These are phyloP conservation scores for Moricandia arvensis DNA, from an alignment of 345 rosid species.

Conservation along the genomic window DNA sequence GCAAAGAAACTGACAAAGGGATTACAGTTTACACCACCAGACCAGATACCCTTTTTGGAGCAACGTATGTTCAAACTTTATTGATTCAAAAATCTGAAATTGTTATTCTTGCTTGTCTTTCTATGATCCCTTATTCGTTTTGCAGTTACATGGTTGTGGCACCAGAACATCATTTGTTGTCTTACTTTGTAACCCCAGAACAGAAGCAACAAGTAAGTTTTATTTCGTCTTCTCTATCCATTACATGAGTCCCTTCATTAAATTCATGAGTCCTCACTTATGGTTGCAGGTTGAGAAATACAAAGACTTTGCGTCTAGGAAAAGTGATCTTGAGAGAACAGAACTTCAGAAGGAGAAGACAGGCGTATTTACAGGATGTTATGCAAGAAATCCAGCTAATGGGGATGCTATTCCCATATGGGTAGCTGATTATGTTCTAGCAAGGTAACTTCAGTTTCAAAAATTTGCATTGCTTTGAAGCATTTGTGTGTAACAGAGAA, in stretches of 20 bases:
- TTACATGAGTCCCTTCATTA: neutral
- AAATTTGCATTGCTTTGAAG: neutral
- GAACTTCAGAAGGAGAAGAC: conserved; percentile 96
- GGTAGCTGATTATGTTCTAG: conserved; percentile 93
- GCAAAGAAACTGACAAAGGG: conserved; percentile 51
- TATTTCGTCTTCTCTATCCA: neutral
- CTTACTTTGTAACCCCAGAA: conserved; percentile 51
- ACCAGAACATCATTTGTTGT: conserved; percentile 71
- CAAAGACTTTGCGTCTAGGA: conserved; percentile 65
- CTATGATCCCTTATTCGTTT: conserved; percentile 23
- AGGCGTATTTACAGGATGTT: conserved; percentile 80
- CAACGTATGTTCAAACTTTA: conserved; percentile 53
- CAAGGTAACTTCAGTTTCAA: conserved; percentile 45
- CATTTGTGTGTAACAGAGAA: conserved; percentile 6
- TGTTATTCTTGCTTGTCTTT: conserved; percentile 1
- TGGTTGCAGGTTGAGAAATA: conserved; percentile 76
- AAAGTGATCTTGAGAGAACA: conserved; percentile 96
- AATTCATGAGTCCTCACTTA: conserved; percentile 6
- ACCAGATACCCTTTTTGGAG: conserved; percentile 92
- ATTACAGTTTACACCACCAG: conserved; percentile 81
- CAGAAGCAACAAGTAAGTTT: conserved; percentile 54
- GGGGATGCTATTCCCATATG: conserved; percentile 87
- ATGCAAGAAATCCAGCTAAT: conserved; percentile 79
- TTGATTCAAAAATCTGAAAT: neutral
- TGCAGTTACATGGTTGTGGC: conserved; percentile 90